phyloP scores from a whole-genome alignment of 441 rosid species.

The Eutrema salsugineum region DNA sequence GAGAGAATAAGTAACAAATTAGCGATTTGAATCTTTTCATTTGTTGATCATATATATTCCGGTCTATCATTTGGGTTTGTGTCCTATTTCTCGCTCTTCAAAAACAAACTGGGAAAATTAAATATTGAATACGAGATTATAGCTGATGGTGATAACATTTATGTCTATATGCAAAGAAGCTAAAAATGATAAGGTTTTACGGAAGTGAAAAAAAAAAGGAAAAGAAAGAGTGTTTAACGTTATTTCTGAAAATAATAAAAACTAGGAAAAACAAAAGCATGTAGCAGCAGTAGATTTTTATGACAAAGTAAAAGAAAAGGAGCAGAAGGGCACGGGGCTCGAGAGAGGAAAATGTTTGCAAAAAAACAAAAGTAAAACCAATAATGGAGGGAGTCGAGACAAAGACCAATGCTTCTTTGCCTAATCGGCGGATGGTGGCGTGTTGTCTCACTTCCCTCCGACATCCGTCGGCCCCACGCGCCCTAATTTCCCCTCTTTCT shows the following conservation, averaged over 20 bases:
- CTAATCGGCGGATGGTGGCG: conserved; percentile 28
- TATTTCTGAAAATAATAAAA: background rate
- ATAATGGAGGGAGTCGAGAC: conserved; percentile 29
- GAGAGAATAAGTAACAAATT: background rate
- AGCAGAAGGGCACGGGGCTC: conserved; percentile 31
- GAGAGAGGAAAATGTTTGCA: conserved; percentile 19
- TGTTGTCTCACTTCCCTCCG: conserved; percentile 30
- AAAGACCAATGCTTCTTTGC: conserved; percentile 31
- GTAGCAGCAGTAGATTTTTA: background rate
- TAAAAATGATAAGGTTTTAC: background rate
- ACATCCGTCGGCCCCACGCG: conserved; percentile 20
- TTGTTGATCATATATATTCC: no score
- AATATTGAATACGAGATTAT: background rate
- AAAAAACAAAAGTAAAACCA: background rate
- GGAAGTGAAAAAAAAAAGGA: background rate
- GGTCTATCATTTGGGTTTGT: no score
- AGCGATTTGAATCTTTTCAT: background rate
- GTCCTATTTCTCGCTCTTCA: background rate
- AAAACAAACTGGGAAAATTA: background rate
- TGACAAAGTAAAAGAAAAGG: conserved; percentile 16
- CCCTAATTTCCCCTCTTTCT: background rate
- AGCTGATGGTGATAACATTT: background rate
- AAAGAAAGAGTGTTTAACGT: background rate
- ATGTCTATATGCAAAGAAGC: background rate
- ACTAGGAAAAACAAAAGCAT: background rate